Conservation (phyloP, 164 flowering plant genomes). For the Vitis cinerea region DNA sequence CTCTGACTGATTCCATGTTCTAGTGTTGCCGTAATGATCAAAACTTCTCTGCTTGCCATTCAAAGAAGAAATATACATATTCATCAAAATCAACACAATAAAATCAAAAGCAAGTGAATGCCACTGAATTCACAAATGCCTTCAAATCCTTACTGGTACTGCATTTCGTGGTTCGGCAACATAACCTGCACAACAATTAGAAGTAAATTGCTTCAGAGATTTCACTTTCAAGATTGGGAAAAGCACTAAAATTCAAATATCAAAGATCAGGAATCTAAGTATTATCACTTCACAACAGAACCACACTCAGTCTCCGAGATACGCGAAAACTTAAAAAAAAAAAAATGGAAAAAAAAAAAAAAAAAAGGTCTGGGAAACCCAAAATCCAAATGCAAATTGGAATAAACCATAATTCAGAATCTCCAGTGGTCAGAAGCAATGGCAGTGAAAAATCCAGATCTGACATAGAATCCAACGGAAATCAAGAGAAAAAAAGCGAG, state of each 20-base stretch:
- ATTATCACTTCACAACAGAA: no score
- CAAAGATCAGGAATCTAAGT: no score
- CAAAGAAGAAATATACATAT: background rate
- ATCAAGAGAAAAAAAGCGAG: background rate
- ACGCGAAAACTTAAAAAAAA: no score
- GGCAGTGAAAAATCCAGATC: no score
- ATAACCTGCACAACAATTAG: slow-evolving; percentile 36
- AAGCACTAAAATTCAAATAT: no score
- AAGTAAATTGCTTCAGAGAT: background rate
- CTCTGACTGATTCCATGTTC: slow-evolving; percentile 23
- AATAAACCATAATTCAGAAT: no score
- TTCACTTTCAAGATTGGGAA: background rate
- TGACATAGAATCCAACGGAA: background rate
- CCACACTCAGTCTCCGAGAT: no score
- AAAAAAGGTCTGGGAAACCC: no score
- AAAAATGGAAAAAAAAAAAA: no score
- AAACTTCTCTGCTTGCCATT: slow-evolving; percentile 22
- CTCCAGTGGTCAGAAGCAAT: no score
- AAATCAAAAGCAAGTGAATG: background rate
- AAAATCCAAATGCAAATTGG: no score
- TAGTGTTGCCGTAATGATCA: slow-evolving; percentile 19
- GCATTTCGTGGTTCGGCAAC: slow-evolving; percentile 29
- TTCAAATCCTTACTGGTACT: slow-evolving; percentile 28
- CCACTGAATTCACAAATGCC: background rate
- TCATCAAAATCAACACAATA: background rate